phyloP scores from a whole-genome alignment of 495 filamentous ascomycete species.

The Aspergillus steynii region DNA sequence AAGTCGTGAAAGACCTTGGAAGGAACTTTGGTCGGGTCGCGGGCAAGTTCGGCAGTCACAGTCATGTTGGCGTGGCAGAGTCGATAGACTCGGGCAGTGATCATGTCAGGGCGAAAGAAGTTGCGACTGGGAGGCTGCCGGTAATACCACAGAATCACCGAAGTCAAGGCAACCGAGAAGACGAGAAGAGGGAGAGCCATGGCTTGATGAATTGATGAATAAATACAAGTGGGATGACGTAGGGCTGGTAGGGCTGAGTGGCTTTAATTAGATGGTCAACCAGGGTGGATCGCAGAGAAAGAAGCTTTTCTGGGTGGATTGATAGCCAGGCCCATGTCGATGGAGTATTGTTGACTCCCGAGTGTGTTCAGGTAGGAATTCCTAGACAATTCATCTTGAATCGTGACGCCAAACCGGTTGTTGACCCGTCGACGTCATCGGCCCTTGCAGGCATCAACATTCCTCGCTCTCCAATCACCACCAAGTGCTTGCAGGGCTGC shows the following conservation, averaged over 20 bases:
- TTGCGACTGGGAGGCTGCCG: constrained; percentile 17
- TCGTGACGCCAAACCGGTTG: not conserved
- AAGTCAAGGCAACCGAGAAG: constrained; percentile 5
- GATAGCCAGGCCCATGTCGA: not conserved
- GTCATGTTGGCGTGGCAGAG: constrained; percentile 52
- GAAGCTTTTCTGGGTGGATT: not conserved
- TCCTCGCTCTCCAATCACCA: not conserved
- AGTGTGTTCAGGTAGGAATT: not conserved
- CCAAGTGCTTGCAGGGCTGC: not conserved
- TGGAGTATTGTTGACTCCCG: too few relatives aligned
- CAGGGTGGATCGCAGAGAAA: not conserved
- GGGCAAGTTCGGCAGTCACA: constrained; percentile 57
- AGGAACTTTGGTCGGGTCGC: constrained; percentile 52
- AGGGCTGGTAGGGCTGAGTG: constrained; percentile 6
- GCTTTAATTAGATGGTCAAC: not conserved
- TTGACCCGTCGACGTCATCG: not conserved
- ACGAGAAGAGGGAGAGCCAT: constrained; percentile 6
- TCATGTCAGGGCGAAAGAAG: constrained; percentile 19
- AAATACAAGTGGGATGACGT: constrained; percentile 12
- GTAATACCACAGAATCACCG: constrained; percentile 10
- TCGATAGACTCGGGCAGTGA: constrained; percentile 41
- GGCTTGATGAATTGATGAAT: not conserved
- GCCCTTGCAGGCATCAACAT: not conserved
- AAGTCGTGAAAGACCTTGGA: constrained; percentile 55
- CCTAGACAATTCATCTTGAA: not conserved